These are phyloP conservation scores for Pisolithus microcarpus DNA, from an alignment of 768 basidiomycete species.

Conservation along the genomic window DNA sequence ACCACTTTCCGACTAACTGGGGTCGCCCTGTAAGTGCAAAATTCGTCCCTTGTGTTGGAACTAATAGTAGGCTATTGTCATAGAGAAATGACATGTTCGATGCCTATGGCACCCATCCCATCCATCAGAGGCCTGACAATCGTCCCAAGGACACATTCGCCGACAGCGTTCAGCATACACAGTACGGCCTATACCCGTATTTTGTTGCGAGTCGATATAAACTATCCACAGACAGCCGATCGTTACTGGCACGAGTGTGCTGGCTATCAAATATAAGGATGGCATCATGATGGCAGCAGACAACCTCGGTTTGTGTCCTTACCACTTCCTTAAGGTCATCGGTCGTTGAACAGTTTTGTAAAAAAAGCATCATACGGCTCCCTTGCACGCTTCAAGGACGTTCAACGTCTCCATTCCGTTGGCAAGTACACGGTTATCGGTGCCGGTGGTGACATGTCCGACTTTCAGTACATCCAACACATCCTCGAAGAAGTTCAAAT, in stretches of 20 bases:
- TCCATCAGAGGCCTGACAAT: constrained; percentile 52
- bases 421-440: constrained; percentile 83
- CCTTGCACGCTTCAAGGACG: constrained; percentile 91
- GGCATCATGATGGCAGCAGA: constrained; percentile 99
- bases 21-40: constrained; percentile 57
- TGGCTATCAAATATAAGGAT: constrained; percentile 91
- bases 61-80: not conserved
- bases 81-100: constrained; percentile 74
- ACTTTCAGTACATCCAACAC: constrained; percentile 89
- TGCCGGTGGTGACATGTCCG: constrained; percentile 94
- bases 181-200: constrained; percentile 38
- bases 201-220: not conserved
- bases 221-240: constrained; percentile 66
- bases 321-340: not conserved
- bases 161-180: constrained; percentile 70
- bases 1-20: constrained; percentile 83
- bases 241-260: constrained; percentile 93
- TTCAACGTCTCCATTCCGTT: constrained; percentile 80
- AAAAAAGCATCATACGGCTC: constrained; percentile 87
- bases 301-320: constrained; percentile 66
- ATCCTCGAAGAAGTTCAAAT: constrained; percentile 70
- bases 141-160: constrained; percentile 48
- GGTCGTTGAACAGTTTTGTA: not conserved
- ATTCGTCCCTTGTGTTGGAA: no score
- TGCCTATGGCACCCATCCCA: constrained; percentile 69